phyloP scores from a whole-genome alignment of 176 grass and related monocot genomes.

The Metroxylon sagu region DNA sequence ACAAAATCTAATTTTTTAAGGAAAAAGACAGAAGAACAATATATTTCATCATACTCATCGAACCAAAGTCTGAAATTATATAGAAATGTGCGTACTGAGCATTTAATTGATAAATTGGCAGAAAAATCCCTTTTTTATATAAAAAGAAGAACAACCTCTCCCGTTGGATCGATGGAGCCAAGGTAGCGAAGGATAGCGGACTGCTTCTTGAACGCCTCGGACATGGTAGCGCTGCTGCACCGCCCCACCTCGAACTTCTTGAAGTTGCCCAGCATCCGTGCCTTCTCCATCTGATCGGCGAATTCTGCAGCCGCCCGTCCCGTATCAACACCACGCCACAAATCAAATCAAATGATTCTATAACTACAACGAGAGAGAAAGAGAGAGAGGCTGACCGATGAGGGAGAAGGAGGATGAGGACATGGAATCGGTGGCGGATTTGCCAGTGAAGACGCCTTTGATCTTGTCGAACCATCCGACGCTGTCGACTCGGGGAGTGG shows the following conservation, averaged over 20 bases:
- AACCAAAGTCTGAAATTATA: no score
- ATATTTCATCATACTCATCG: no score
- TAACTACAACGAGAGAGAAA: background rate
- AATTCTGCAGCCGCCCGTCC: constrained; percentile 40
- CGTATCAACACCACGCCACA: background rate
- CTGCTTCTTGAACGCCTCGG: constrained; percentile 56
- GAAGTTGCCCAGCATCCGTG: constrained; percentile 59
- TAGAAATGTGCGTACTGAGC: no score
- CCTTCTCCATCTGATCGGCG: constrained; percentile 74
- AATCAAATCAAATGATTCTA: background rate
- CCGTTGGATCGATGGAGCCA: constrained; percentile 47
- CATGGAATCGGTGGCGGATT: constrained; percentile 7
- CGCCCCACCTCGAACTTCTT: constrained; percentile 69
- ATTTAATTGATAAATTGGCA: no score
- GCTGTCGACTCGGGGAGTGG: constrained; percentile 54
- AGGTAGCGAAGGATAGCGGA: constrained; percentile 64
- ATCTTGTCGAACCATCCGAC: constrained; percentile 90
- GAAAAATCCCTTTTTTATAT: no score
- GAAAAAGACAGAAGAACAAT: no score
- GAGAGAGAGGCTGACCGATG: constrained; percentile 22
- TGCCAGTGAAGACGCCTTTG: constrained; percentile 78
- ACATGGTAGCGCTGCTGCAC: constrained; percentile 50
- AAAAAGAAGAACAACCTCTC: constrained; percentile 34
- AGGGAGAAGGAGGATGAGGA: constrained; percentile 52
- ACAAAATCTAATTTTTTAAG: no score